Conservation (phyloP, 768 basidiomycete species). For the Agaricus sinodeliciosus region DNA sequence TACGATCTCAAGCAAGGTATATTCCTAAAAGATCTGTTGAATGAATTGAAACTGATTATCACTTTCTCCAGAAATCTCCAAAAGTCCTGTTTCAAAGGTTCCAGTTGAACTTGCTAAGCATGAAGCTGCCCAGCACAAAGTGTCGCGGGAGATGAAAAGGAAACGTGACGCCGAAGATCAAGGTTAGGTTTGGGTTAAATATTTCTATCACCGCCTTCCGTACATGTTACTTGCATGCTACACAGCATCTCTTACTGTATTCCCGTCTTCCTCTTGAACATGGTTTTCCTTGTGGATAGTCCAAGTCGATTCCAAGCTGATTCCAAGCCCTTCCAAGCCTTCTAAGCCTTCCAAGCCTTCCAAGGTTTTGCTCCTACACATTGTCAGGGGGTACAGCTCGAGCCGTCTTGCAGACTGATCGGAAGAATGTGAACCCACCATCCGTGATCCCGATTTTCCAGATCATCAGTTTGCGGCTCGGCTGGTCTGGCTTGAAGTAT, state of each 20-base stretch:
- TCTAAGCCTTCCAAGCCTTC: too few relatives aligned
- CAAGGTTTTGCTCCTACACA: background rate
- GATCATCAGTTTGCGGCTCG: background rate
- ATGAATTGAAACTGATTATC: background rate
- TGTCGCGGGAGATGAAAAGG: conserved; percentile 92
- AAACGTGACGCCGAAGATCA: conserved; percentile 82
- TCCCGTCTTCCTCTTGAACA: too few relatives aligned
- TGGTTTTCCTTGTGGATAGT: too few relatives aligned
- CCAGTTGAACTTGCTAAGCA: conserved; percentile 85
- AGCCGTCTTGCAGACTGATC: background rate
- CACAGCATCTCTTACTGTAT: too few relatives aligned
- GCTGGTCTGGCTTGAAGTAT: conserved; percentile 1
- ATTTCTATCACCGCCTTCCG: too few relatives aligned
- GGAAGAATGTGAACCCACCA: background rate
- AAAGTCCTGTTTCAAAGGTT: conserved; percentile 90
- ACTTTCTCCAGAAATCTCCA: conserved; percentile 68
- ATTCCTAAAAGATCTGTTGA: conserved; percentile 15
- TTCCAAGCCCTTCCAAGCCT: too few relatives aligned
- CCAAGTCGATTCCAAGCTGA: too few relatives aligned
- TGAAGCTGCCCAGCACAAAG: conserved; percentile 85
- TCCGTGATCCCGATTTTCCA: background rate
- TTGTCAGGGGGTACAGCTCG: too few relatives aligned
- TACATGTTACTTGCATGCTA: too few relatives aligned
- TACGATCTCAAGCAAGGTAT: conserved; percentile 92
- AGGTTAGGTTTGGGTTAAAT: conserved; percentile 24